phyloP scores from a whole-genome alignment of 2,329 filamentous ascomycete species.

The Huntiella savannae region DNA sequence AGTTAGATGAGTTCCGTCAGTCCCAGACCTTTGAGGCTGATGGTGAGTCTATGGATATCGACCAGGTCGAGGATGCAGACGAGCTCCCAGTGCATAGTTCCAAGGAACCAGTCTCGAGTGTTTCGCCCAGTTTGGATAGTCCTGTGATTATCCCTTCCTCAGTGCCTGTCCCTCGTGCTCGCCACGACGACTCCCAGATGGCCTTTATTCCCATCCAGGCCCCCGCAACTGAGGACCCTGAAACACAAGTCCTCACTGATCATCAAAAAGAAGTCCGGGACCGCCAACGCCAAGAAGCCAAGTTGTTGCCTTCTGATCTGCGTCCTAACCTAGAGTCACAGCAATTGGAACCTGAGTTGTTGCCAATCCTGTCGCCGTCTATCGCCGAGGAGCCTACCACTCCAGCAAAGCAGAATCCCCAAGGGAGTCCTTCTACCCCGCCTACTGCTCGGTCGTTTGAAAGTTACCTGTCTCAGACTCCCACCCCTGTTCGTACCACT shows the following conservation, averaged over 20 bases:
- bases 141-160: too few relatives aligned
- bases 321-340: background rate
- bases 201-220: slow-evolving; percentile 53
- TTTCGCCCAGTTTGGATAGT: too few relatives aligned
- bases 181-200: slow-evolving; percentile 70
- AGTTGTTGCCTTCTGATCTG: slow-evolving; percentile 4
- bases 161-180: slow-evolving; percentile 19
- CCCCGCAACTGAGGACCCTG: slow-evolving; percentile 25
- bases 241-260: slow-evolving; percentile 61
- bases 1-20: slow-evolving; percentile 14
- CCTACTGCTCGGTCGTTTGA: slow-evolving; percentile 25
- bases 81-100: too few relatives aligned
- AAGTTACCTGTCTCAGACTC: slow-evolving; percentile 38
- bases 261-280: slow-evolving; percentile 61
- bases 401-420: background rate
- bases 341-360: background rate
- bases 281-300: slow-evolving; percentile 45
- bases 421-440: slow-evolving; percentile 22
- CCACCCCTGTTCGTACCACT: slow-evolving; percentile 32
- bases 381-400: slow-evolving; percentile 14
- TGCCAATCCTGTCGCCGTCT: background rate
- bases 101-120: too few relatives aligned
- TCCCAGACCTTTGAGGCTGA: slow-evolving; percentile 12
- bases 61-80: too few relatives aligned
- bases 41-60: background rate